Conservation (phyloP, 73 alveolate genomes). For the Paramecium biaurelia region DNA sequence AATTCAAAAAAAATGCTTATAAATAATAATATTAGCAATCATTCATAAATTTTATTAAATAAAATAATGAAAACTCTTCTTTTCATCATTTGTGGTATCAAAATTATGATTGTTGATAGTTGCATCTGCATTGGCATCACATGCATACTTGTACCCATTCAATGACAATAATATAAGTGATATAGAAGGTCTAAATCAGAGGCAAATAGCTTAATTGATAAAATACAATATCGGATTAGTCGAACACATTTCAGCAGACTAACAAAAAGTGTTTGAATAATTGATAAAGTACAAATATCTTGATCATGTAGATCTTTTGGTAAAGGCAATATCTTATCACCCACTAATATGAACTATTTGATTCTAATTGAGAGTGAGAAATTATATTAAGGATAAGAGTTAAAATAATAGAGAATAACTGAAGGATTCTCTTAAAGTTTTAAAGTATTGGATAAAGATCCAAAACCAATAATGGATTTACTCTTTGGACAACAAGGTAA, state of each 20-base stretch:
- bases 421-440: slow-evolving; percentile 14
- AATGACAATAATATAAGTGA: background rate
- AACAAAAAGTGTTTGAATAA: background rate
- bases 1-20: background rate
- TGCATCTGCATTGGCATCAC: background rate
- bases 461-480: background rate
- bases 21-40: background rate
- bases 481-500: slow-evolving; percentile 1
- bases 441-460: slow-evolving; percentile 20
- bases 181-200: background rate
- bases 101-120: background rate
- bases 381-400: background rate
- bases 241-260: slow-evolving; percentile 23
- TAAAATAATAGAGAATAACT: slow-evolving; percentile 24
- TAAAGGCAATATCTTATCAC: slow-evolving; percentile 33
- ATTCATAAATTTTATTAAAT: slow-evolving; percentile 17
- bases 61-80: slow-evolving; percentile 16
- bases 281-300: background rate
- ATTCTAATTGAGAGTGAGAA: slow-evolving; percentile 20
- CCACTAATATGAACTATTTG: slow-evolving; percentile 25
- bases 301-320: slow-evolving; percentile 8
- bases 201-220: slow-evolving; percentile 33
- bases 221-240: slow-evolving; percentile 47
- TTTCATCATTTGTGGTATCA: background rate
- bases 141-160: slow-evolving; percentile 46